Percentiles rank a stretch among this genome's conserved stretches.
Conservation (phyloP, 2,329 filamentous ascomycete species). For the Diplodia mutila region DNA sequence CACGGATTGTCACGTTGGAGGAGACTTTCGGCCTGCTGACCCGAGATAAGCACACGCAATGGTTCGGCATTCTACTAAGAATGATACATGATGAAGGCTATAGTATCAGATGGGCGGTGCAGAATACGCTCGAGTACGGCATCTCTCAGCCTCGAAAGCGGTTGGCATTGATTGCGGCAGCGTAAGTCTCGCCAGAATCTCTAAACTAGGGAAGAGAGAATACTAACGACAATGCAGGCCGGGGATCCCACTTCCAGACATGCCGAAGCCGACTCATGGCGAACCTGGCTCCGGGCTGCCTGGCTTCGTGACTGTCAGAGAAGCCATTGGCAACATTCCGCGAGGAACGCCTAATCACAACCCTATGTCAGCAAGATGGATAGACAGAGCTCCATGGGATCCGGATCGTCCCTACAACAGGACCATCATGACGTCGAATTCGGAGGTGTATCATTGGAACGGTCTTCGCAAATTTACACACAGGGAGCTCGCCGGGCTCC, state of each 20-base stretch:
- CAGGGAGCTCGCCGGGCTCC: constrained; percentile 18
- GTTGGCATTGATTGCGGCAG: constrained; percentile 1
- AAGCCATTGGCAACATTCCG: not conserved
- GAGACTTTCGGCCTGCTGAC: constrained; percentile 71
- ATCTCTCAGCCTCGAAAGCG: constrained; percentile 9
- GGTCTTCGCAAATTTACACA: not conserved
- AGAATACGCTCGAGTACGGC: not conserved
- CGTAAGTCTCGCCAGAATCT: not conserved
- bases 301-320: not conserved
- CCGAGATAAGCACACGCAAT: constrained; percentile 41
- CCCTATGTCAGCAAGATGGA: not conserved
- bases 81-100: constrained; percentile 32
- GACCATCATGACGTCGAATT: not conserved
- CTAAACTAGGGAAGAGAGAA: not conserved
- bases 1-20: constrained; percentile 75
- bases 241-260: not conserved
- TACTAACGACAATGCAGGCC: not conserved
- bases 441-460: not conserved
- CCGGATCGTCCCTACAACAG: not conserved
- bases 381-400: not conserved
- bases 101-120: not conserved
- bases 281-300: not conserved
- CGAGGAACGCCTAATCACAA: not conserved
- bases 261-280: constrained; percentile 3
- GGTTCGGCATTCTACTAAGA: constrained; percentile 56